Evolutionary conservation across 768 basidiomycete genomes (phyloP).

Genomic region (Lepiota venenata): DNA sequence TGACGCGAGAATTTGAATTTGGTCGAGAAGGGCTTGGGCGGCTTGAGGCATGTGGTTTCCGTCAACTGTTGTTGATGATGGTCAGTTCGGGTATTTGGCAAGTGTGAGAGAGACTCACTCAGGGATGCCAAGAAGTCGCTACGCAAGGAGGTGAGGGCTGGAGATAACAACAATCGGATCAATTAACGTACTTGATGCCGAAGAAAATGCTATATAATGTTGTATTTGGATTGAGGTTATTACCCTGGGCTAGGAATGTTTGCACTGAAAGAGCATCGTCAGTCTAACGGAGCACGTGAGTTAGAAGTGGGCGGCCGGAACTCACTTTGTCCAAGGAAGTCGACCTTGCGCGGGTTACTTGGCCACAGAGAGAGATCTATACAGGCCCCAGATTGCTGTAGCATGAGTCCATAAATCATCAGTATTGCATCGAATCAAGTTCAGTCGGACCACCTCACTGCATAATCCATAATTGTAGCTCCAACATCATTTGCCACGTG

Average conservation of each 20-base stretch:
- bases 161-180: not conserved
- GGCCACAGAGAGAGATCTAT: slow-evolving; percentile 50
- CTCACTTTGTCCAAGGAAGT: slow-evolving; percentile 48
- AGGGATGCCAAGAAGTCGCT: slow-evolving; percentile 44
- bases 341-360: slow-evolving; percentile 40
- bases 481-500: slow-evolving; percentile 37
- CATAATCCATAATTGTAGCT: slow-evolving; percentile 48
- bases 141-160: slow-evolving; percentile 5
- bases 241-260: slow-evolving; percentile 40
- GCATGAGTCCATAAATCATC: not conserved
- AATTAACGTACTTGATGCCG: slow-evolving; percentile 44
- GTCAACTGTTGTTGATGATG: slow-evolving; percentile 27
- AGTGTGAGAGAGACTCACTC: slow-evolving; percentile 22
- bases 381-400: slow-evolving; percentile 39
- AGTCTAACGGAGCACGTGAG: not conserved
- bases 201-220: slow-evolving; percentile 53
- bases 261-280: slow-evolving; percentile 25
- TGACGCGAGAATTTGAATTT: slow-evolving; percentile 42
- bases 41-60: slow-evolving; percentile 45
- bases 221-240: slow-evolving; percentile 40
- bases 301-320: not conserved
- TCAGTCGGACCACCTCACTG: slow-evolving; percentile 27
- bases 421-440: not conserved
- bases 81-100: not conserved
- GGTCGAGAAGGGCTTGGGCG: slow-evolving; percentile 37